Conservation (phyloP, 1,284 basidiomycete species). For the Abortiporus biennis region DNA sequence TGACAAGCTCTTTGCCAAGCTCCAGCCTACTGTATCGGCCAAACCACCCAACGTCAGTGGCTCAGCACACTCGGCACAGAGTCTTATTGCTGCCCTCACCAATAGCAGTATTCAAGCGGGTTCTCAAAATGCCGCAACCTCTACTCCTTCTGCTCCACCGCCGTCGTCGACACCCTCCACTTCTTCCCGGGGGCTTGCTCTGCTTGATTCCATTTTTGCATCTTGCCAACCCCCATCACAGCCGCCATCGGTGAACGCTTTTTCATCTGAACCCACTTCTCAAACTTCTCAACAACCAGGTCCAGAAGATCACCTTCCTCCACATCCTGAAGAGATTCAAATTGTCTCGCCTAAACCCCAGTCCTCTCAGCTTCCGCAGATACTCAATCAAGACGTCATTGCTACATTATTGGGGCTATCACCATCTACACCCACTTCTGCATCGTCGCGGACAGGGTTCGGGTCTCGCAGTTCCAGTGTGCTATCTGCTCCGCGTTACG, state of each 20-base stretch:
- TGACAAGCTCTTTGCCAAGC: constrained; percentile 57
- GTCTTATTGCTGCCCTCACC: constrained; percentile 17
- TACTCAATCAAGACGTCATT: constrained; percentile 61
- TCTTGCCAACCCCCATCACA: constrained; percentile 27
- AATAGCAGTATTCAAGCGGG: not conserved
- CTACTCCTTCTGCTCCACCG: not conserved
- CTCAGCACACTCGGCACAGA: constrained; percentile 18
- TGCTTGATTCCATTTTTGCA: constrained; percentile 48
- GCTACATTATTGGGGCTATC: constrained; percentile 48
- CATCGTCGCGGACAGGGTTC: too few relatives aligned
- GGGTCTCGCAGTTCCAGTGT: constrained; percentile 31
- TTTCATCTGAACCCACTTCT: not conserved
- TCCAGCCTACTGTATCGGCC: constrained; percentile 23
- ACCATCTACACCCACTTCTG: constrained; percentile 30
- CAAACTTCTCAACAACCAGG: not conserved
- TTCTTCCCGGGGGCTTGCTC: constrained; percentile 29
- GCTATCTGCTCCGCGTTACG: constrained; percentile 41
- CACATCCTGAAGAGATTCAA: constrained; percentile 24
- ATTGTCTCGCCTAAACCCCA: constrained; percentile 42
- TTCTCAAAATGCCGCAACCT: not conserved
- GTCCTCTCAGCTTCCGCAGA: constrained; percentile 40
- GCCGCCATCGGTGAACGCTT: constrained; percentile 4
- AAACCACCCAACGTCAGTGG: constrained; percentile 13
- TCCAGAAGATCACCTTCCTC: constrained; percentile 10
- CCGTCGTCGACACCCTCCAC: constrained; percentile 6